Evolutionary conservation across 2,329 filamentous ascomycete species (phyloP), one percentile per base, ranked within the genome.

Genomic region (Pyrenochaeta sp.): DNA sequence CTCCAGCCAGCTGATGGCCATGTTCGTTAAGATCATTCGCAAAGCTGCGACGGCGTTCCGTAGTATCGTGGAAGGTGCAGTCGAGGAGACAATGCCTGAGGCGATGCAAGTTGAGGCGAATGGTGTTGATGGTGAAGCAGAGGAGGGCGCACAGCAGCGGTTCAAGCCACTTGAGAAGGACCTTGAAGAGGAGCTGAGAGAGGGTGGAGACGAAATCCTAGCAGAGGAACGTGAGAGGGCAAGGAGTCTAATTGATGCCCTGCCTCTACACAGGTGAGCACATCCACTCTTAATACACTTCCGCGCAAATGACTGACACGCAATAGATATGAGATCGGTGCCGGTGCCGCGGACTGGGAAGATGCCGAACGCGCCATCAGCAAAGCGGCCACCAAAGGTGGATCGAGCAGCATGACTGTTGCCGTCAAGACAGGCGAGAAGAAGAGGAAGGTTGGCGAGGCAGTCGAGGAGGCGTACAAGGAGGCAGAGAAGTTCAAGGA

Each of bases 21-120:
- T 98, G 90, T 98, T 99, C 78, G 92, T 97, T 77, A 99, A 99
- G 83, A 90, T 97, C 59, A 85, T 97, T 58, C 88, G 93, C 65
- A 98, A 98, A 81, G 85, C 97, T 39, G 91, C 91, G 2, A 84
- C 86, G 2, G 87, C 93, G 73, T 95, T 99, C 79, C 86, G 88
- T 32, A 81, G 84, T 3, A 79, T 98, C 0, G 84, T 97, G 2
- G 87, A 92, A 42, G 88, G 87, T 3, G 92, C 91, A 0, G 89
- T 82, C 15, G 77, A 76, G 40, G 71, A 79, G 56, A 74, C 69
- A 0, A 75, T 84, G 72, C 81, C 81, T 2, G 82, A 86, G 52
- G 70, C 75, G 10, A 76, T 79, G 54, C 66, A 82, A 36, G 59
- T 70, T 5, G 71, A 68, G 3, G 67, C 73, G 5, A 80, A 87